Base-by-base conservation (phyloP, 257 asterid species). In the Nicotiana obtusifolia region DNA sequence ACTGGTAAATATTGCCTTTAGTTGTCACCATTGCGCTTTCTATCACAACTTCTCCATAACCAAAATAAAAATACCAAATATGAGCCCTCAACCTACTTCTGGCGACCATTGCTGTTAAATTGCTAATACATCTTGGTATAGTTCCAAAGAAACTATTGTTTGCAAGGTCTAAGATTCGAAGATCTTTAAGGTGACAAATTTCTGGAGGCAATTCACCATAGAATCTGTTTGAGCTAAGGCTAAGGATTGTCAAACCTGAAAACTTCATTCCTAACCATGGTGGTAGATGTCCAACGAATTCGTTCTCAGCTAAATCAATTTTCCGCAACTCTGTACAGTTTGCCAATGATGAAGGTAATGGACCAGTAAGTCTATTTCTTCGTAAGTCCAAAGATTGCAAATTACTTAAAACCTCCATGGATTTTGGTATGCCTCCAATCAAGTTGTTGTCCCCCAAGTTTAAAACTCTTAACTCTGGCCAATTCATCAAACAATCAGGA, bases 141-240 rank as follows among this genome's bases (percentile, higher is more conserved):
- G 0, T 10, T 19, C 88, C 87, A 0, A 59, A 77, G 5, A 87
- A 10, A 0, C 8, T 24, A 9, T 83, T 83, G n/a, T 31, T 9
- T 5, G 89, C 83, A 30, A 86, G 67, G 75, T 85, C 88, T 81
- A 88, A 80, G 22, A 88, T 68, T 47, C 77, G 88, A 16, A 85
- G 79, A 26, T 20, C 30, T 4, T 2, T 28, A 0, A 87, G 67
- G 47, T 44, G 78, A 9, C 88, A 89, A 19, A 89, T 22, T 8
- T 77, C 64, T 10, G 53, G 11, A 77, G 82, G 52, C 71, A 87
- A 71, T 20, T 53, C 16, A 76, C 89, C 84, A 24, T 35, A 35
- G 19, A 87, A 41, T 16, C 24, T 33, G 64, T 87, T 87, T n/a
- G 87, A 56, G 64, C 82, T 75, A 24, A 87, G 16, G 24, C 83